These are phyloP conservation scores for Xanthoconium separans DNA, from an alignment of 1,284 basidiomycete genomes.

Conservation along the genomic window DNA sequence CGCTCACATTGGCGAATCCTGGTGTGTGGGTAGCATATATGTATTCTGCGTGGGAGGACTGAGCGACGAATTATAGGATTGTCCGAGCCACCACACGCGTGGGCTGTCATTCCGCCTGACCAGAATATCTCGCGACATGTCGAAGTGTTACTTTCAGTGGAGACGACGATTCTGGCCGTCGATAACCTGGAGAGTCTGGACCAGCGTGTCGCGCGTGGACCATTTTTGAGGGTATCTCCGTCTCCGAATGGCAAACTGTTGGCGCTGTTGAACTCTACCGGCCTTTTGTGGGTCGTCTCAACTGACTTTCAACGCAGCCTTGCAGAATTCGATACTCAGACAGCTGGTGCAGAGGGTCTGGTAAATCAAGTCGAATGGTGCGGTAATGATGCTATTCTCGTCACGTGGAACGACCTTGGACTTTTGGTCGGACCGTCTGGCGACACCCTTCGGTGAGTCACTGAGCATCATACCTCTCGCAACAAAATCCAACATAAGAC, in stretches of 20 bases:
- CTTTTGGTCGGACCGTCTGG: slow-evolving; percentile 91
- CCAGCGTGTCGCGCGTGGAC: slow-evolving; percentile 86
- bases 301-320: slow-evolving; percentile 89
- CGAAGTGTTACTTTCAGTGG: slow-evolving; percentile 81
- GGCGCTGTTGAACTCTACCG: slow-evolving; percentile 75
- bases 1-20: slow-evolving; percentile 65
- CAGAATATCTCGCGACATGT: slow-evolving; percentile 83
- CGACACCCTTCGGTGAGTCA: slow-evolving; percentile 76
- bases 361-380: slow-evolving; percentile 89
- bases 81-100: slow-evolving; percentile 75
- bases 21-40: slow-evolving; percentile 46
- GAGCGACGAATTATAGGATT: slow-evolving; percentile 47
- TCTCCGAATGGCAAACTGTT: slow-evolving; percentile 95
- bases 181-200: slow-evolving; percentile 87
- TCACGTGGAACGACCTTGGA: slow-evolving; percentile 81
- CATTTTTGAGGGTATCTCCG: slow-evolving; percentile 83
- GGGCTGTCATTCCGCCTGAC: slow-evolving; percentile 87
- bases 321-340: slow-evolving; percentile 78
- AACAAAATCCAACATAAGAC: slow-evolving; percentile 47
- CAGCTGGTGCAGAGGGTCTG: slow-evolving; percentile 52
- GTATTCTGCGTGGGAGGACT: slow-evolving; percentile 9
- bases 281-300: slow-evolving; percentile 88
- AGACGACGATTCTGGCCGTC: slow-evolving; percentile 74
- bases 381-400: slow-evolving; percentile 90
- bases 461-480: background rate